Conservation (phyloP, 2,329 filamentous ascomycete species). For the Drechslerella dactyloides region DNA sequence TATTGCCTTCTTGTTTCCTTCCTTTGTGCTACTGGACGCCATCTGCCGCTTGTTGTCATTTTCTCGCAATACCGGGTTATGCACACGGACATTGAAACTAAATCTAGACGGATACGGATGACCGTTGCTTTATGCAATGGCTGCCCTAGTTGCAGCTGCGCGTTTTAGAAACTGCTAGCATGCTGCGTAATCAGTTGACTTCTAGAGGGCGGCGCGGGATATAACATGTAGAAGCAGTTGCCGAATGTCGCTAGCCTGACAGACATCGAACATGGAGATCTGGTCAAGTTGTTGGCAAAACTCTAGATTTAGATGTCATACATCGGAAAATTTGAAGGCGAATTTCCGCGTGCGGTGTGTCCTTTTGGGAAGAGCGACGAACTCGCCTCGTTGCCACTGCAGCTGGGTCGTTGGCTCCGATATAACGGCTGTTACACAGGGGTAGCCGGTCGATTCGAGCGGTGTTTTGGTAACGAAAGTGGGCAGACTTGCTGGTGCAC, state of each 20-base stretch:
- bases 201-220: slow-evolving; percentile 20
- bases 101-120: background rate
- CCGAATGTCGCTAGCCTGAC: slow-evolving; percentile 24
- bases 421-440: slow-evolving; percentile 47
- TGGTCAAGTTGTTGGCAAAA: background rate
- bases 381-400: slow-evolving; percentile 36
- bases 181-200: slow-evolving; percentile 28
- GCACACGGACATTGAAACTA: background rate
- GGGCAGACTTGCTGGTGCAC: background rate
- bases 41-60: slow-evolving; percentile 12
- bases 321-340: background rate
- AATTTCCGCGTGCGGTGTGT: background rate
- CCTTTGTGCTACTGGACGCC: background rate
- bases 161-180: slow-evolving; percentile 8
- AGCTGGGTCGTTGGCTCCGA: slow-evolving; percentile 16
- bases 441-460: slow-evolving; percentile 19
- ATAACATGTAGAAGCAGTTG: slow-evolving; percentile 8
- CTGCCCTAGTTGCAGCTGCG: background rate
- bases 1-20: too few relatives aligned
- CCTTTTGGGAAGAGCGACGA: slow-evolving; percentile 9
- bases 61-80: slow-evolving; percentile 9
- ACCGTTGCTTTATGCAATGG: background rate
- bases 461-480: slow-evolving; percentile 26
- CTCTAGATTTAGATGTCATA: slow-evolving; percentile 3
- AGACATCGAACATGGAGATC: background rate